Percentiles rank a stretch among this genome's conserved stretches.
Evolutionary conservation across 1,284 basidiomycete genomes (phyloP).

Genomic region (Stereum hirsutum): DNA sequence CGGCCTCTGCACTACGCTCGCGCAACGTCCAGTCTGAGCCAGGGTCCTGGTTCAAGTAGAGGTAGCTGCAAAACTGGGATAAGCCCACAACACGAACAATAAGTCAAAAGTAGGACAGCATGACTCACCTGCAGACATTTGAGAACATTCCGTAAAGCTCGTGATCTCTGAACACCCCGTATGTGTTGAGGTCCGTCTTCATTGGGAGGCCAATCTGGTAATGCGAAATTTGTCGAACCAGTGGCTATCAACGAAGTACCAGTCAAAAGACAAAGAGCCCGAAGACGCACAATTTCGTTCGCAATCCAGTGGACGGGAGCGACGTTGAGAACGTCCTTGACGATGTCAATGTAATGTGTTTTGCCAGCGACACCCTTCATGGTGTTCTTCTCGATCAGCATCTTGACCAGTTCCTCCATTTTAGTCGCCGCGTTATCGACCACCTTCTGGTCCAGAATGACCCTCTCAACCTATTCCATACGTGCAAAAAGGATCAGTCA

Average conservation of each 20-base stretch:
- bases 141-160: constrained; percentile 43
- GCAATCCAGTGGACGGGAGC: constrained; percentile 60
- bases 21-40: constrained; percentile 51
- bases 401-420: constrained; percentile 28
- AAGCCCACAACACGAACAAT: neutral
- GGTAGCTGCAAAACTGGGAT: constrained; percentile 34
- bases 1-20: constrained; percentile 31
- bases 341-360: constrained; percentile 49
- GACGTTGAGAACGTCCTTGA: constrained; percentile 64
- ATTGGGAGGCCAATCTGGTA: constrained; percentile 51
- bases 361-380: constrained; percentile 20
- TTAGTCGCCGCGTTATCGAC: constrained; percentile 20
- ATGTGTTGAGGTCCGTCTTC: constrained; percentile 36
- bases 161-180: constrained; percentile 39
- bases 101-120: neutral
- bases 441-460: constrained; percentile 9
- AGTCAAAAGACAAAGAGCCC: neutral
- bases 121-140: constrained; percentile 42
- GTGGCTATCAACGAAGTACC: neutral
- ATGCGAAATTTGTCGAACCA: neutral
- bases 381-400: constrained; percentile 29
- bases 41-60: constrained; percentile 48
- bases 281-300: constrained; percentile 43
- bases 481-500: too few species aligned
- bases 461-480: constrained; percentile 11